Conservation (phyloP, 371 early-diverging fungal species). For the Mucor saturninus region DNA sequence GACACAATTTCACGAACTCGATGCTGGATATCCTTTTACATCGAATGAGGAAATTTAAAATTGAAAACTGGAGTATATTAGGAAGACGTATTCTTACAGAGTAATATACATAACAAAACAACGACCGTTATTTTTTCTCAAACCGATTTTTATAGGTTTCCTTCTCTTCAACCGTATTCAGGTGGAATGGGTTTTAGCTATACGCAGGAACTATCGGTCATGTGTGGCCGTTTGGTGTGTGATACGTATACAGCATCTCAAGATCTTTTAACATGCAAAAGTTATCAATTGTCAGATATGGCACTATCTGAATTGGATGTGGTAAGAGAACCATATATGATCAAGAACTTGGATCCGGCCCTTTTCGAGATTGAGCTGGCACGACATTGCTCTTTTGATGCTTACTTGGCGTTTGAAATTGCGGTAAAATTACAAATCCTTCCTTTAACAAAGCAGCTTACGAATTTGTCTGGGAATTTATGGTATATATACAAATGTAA, state of each 20-base stretch:
- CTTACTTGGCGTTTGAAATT: constrained; percentile 70
- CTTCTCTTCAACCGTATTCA: constrained; percentile 73
- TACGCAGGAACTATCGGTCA: constrained; percentile 57
- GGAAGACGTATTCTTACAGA: constrained; percentile 9
- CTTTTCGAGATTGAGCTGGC: constrained; percentile 62
- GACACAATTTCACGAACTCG: constrained; percentile 95
- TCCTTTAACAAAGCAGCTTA: constrained; percentile 90
- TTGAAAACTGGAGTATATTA: constrained; percentile 48
- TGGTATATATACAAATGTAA: constrained; percentile 55
- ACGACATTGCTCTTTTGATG: constrained; percentile 80
- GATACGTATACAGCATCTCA: constrained; percentile 89
- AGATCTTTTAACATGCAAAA: constrained; percentile 81
- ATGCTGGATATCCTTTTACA: constrained; percentile 91
- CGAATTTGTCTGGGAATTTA: constrained; percentile 89
- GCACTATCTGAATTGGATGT: constrained; percentile 71
- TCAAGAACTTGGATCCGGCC: constrained; percentile 64
- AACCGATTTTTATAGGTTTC: constrained; percentile 52
- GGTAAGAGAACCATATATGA: constrained; percentile 76
- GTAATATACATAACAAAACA: not conserved
- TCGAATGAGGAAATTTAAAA: constrained; percentile 85
- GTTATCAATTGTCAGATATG: constrained; percentile 77
- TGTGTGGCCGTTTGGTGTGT: constrained; percentile 88
- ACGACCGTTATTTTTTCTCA: not conserved
- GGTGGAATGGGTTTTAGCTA: constrained; percentile 64
- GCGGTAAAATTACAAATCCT: constrained; percentile 83